Conservation (phyloP, 140 eudicot genomes). For the Stevia rebaudiana region DNA sequence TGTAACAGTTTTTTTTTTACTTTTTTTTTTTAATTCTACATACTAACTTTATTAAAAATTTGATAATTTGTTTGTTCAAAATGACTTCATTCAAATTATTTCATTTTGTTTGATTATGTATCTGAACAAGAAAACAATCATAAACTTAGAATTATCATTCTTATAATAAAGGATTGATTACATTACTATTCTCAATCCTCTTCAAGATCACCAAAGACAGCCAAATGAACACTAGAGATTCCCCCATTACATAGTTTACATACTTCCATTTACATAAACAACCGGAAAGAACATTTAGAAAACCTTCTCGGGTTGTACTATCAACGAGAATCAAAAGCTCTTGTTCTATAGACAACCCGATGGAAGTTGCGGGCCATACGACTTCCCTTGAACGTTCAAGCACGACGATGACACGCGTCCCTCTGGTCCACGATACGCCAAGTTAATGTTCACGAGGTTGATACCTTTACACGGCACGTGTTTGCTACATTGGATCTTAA, state of each 20-base stretch:
- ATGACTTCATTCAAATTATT: no score
- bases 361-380: conserved; percentile 46
- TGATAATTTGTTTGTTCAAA: no score
- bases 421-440: conserved; percentile 35
- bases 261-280: conserved; percentile 21
- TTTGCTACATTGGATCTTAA: conserved; percentile 46
- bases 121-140: no score
- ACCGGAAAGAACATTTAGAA: background rate
- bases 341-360: conserved; percentile 36
- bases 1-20: no score
- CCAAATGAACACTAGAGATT: background rate
- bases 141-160: no score
- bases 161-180: no score
- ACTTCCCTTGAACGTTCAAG: conserved; percentile 40
- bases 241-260: background rate
- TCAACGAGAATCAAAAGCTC: background rate
- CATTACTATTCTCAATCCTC: background rate
- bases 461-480: conserved; percentile 44
- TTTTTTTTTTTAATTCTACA: no score
- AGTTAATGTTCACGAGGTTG: conserved; percentile 41
- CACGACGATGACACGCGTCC: conserved; percentile 42
- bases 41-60: no score
- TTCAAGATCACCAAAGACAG: background rate
- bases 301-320: conserved; percentile 17
- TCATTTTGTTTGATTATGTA: no score